A percentile compares a stretch with the other conserved stretches of the same genome.
Evolutionary conservation across 805 yeast species (phyloP).

Genomic region (Maudiozyma pseudohumilis): DNA sequence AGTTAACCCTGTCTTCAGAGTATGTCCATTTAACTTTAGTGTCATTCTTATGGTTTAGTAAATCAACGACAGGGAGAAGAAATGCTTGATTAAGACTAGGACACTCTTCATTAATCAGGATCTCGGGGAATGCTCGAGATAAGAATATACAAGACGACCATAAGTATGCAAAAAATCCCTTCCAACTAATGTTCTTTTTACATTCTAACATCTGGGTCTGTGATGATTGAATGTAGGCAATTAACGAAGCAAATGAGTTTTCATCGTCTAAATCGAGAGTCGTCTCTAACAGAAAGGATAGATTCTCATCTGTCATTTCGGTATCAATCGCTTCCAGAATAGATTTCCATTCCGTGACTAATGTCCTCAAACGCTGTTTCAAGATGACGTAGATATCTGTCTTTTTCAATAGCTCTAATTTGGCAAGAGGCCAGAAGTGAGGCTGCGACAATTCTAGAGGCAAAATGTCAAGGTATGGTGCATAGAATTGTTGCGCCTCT

Average conservation of each 20-base stretch:
- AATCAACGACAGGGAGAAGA: slow-evolving; percentile 68
- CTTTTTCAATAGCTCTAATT: slow-evolving; percentile 45
- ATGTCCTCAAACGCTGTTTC: slow-evolving; percentile 33
- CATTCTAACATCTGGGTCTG: slow-evolving; percentile 4
- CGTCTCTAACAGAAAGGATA: neutral
- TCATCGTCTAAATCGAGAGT: neutral
- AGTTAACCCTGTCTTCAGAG: slow-evolving; percentile 30
- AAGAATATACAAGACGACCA: slow-evolving; percentile 69
- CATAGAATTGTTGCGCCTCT: slow-evolving; percentile 16
- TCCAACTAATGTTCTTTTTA: slow-evolving; percentile 37
- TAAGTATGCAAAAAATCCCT: slow-evolving; percentile 53
- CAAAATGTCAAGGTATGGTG: slow-evolving; percentile 40
- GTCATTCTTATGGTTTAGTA: slow-evolving; percentile 60
- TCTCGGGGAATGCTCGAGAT: slow-evolving; percentile 73
- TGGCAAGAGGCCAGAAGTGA: slow-evolving; percentile 49
- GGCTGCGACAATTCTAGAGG: slow-evolving; percentile 53
- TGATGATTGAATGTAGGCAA: slow-evolving; percentile 4
- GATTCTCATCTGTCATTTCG: slow-evolving; percentile 1
- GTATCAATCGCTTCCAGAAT: slow-evolving; percentile 7
- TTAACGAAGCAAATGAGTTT: neutral
- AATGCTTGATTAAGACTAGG: slow-evolving; percentile 45
- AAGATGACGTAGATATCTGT: slow-evolving; percentile 59
- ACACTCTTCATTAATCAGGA: slow-evolving; percentile 35
- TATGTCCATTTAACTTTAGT: slow-evolving; percentile 56
- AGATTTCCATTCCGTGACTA: slow-evolving; percentile 52